Percentiles rank a stretch among this genome's conserved stretches.
Conservation (phyloP, 2,329 filamentous ascomycete genomes). For the Colletotrichum tofieldiae region DNA sequence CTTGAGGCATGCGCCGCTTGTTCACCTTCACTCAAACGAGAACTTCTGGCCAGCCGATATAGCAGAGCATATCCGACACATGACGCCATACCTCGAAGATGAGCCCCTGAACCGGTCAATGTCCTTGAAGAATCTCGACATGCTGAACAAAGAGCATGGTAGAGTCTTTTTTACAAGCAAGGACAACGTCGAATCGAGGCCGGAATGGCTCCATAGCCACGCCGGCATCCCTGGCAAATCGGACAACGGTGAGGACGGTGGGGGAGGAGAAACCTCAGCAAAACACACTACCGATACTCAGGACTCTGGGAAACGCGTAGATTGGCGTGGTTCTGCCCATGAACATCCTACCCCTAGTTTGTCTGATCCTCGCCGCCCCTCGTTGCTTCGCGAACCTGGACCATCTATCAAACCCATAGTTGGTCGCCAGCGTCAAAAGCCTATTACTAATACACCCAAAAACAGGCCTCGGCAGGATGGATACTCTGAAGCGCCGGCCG, state of each 20-base stretch:
- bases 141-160: slow-evolving; percentile 74
- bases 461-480: too few species aligned
- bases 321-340: slow-evolving; percentile 69
- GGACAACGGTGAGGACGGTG: slow-evolving; percentile 56
- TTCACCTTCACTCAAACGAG: slow-evolving; percentile 89
- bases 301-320: slow-evolving; percentile 57
- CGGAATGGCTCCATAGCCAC: slow-evolving; percentile 85
- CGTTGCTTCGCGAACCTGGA: slow-evolving; percentile 65
- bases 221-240: slow-evolving; percentile 79
- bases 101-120: slow-evolving; percentile 65
- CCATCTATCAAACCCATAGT: slow-evolving; percentile 69
- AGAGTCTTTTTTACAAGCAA: slow-evolving; percentile 85
- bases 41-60: slow-evolving; percentile 94
- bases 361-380: slow-evolving; percentile 59
- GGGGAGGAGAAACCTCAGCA: slow-evolving; percentile 40
- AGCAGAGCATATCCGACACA: slow-evolving; percentile 82
- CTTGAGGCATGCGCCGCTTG: slow-evolving; percentile 84
- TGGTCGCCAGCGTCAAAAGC: too few species aligned
- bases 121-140: slow-evolving; percentile 75
- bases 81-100: slow-evolving; percentile 78
- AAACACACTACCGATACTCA: slow-evolving; percentile 8
- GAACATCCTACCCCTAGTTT: slow-evolving; percentile 66
- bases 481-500: too few species aligned
- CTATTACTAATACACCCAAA: too few species aligned
- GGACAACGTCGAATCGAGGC: slow-evolving; percentile 88